Evolutionary conservation across 2,329 filamentous ascomycete species (phyloP), one percentile per base, ranked within the genome.

Genomic region (Macrophomina phaseolina): DNA sequence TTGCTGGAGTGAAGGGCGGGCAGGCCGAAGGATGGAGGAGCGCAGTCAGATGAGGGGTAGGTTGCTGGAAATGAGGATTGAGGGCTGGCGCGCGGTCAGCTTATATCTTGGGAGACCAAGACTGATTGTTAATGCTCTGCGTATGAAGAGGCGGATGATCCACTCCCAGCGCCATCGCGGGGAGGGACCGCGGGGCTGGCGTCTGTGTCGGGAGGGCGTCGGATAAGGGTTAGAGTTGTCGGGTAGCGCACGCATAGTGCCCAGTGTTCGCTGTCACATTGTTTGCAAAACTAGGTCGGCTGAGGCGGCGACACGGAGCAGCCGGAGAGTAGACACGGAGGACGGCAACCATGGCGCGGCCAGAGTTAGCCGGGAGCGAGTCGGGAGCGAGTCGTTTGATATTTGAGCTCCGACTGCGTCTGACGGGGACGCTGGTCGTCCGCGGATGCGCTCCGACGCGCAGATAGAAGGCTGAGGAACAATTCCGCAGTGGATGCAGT

Each of bases 101-200:
- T 62, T 62, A 62, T 62, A 62, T 62, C 30, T 4, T 23, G 30
- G 9, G 2, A 18, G 14, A 30, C 18, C 30, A n/a, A 5, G 32
- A 40, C n/a, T 56, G 63, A 65, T 65, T 65, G 63, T 65, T 65
- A 65, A 65, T 62, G 18, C 58, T 62, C 23, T 45, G 28, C 36
- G 42, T 18, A 49, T 55, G 38, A 45, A 56, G 38, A 56, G 49
- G 48, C 63, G 40, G 63, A 28, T 56, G 49, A 55, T 55, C 63
- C 40, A 56, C 62, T 7, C 5, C 11, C 32, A 40, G 36, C 60
- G 62, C 40, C 49, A 53, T 55, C 52, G 63, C 63, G 63, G 63
- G 63, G 63, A 65, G 38, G n/a, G 16, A 16, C 38, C 63, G 63
- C 63, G 63, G 63, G 63, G 61, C 61, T 64, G 34, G 18, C 12